Conservation (phyloP, 371 early-diverging fungal species). For the Conidiobolus incongruus region DNA sequence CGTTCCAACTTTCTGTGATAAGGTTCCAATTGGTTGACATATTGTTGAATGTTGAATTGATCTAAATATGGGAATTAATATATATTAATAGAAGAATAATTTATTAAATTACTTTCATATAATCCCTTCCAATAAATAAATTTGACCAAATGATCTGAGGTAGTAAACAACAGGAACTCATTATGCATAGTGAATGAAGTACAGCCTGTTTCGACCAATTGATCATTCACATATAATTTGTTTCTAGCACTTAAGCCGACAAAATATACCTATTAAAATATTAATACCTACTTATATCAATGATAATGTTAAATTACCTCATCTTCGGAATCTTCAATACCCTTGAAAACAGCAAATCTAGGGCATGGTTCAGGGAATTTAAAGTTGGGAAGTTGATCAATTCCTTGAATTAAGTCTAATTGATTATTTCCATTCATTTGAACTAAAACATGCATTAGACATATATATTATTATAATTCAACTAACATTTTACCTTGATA, state of each 20-base stretch:
- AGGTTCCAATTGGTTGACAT: conserved; percentile 4
- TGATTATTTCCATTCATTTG: not conserved
- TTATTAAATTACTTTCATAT: not conserved
- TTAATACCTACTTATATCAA: not conserved
- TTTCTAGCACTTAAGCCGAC: conserved; percentile 58
- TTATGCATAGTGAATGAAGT: conserved; percentile 72
- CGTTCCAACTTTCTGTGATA: conserved; percentile 46
- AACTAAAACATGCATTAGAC: too few species aligned
- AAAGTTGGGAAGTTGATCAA: not conserved
- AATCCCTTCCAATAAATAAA: conserved; percentile 12
- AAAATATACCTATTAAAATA: not conserved
- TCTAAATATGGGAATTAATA: too few species aligned
- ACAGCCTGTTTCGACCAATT: conserved; percentile 41
- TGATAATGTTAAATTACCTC: not conserved
- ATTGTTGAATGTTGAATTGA: too few species aligned
- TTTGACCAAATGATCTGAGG: conserved; percentile 55
- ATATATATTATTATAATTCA: too few species aligned
- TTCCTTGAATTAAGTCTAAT: not conserved
- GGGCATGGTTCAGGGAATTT: conserved; percentile 5
- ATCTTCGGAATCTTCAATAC: not conserved
- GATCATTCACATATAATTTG: conserved; percentile 51
- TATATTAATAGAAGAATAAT: not conserved
- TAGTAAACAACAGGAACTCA: conserved; percentile 64
- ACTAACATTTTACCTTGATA: not conserved
- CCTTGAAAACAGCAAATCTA: not conserved